These are phyloP conservation scores for Cymodocea nodosa DNA, from an alignment of 116 monocot genomes.

Conservation along the genomic window DNA sequence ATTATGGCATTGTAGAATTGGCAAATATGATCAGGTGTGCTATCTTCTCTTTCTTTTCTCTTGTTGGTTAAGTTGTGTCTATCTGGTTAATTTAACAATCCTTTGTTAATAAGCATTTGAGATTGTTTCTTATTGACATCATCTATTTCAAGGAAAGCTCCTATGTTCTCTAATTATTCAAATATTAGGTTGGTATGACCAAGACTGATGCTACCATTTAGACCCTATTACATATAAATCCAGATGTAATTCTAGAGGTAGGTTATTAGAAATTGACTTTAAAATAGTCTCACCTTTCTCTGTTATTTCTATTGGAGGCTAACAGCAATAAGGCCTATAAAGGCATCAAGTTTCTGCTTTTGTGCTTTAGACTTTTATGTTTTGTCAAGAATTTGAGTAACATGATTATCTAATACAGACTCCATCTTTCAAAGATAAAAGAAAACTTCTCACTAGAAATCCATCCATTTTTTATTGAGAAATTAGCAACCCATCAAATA, in stretches of 20 bases:
- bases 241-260: conserved; percentile 91
- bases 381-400: too few relatives aligned
- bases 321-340: too few relatives aligned
- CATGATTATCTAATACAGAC: too few relatives aligned
- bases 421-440: too few relatives aligned
- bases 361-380: too few relatives aligned
- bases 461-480: too few relatives aligned
- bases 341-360: too few relatives aligned
- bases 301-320: neutral
- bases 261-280: neutral
- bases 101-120: neutral
- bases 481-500: too few relatives aligned
- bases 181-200: conserved; percentile 83
- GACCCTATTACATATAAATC: conserved; percentile 88
- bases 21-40: conserved; percentile 96
- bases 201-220: conserved; percentile 97
- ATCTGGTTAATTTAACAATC: neutral
- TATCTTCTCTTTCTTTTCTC: neutral
- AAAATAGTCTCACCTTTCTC: neutral
- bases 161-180: neutral
- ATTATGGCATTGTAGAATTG: conserved; percentile 90
- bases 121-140: neutral
- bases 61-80: neutral
- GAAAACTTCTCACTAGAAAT: too few relatives aligned
- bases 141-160: neutral